Conservation (phyloP, 768 basidiomycete species). For the Boletus reticulatus region DNA sequence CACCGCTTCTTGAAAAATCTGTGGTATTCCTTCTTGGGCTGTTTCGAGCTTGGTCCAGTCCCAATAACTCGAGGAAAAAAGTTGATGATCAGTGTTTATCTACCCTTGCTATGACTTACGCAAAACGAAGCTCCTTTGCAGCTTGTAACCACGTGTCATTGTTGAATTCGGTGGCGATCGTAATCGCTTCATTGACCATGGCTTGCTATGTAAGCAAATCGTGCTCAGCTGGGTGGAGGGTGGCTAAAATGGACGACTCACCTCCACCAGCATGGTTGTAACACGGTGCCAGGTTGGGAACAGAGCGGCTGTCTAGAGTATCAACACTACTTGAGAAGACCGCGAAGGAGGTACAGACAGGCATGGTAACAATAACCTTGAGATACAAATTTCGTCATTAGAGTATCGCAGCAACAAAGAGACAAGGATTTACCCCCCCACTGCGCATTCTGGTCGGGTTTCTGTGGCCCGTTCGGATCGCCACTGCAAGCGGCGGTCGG, state of each 20-base stretch:
- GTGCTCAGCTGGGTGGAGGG: too few species aligned
- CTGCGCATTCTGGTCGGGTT: not conserved
- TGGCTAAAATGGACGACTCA: not conserved
- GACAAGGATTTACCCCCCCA: constrained; percentile 7
- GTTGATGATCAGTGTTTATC: too few species aligned
- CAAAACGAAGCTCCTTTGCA: constrained; percentile 14
- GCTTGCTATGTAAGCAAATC: constrained; percentile 15
- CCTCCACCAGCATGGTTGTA: constrained; percentile 11
- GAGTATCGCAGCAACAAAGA: not conserved
- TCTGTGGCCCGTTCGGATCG: constrained; percentile 13
- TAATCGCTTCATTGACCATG: constrained; percentile 12
- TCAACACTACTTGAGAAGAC: not conserved
- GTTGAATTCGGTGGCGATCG: constrained; percentile 6
- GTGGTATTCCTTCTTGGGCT: constrained; percentile 1
- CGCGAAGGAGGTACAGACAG: not conserved
- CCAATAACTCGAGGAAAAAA: constrained; percentile 18
- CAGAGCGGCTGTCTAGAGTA: constrained; percentile 10
- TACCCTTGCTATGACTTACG: too few species aligned
- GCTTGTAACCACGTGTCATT: constrained; percentile 10
- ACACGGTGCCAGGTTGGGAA: constrained; percentile 19
- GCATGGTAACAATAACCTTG: constrained; percentile 21
- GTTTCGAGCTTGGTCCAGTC: constrained; percentile 13
- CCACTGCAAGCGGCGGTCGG: constrained; percentile 6
- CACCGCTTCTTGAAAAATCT: not conserved
- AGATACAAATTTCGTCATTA: constrained; percentile 1